These are phyloP conservation scores for Pyrus hybrid DNA, from an alignment of 331 rosid genomes.

Conservation along the genomic window DNA sequence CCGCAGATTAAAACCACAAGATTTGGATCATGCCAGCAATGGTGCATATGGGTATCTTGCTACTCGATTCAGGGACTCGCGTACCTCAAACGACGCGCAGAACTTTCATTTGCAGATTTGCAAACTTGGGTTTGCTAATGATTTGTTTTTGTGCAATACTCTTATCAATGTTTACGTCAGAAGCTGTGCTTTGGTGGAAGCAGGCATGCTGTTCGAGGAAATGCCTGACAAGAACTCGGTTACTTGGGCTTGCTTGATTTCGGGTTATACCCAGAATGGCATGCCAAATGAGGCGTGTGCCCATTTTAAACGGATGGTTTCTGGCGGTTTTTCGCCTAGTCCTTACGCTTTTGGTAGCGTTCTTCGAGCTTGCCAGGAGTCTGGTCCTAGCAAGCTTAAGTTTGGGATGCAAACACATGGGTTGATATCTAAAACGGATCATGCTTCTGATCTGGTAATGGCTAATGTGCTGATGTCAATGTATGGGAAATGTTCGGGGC, in stretches of 20 bases:
- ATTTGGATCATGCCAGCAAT: neutral
- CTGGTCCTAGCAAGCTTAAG: slow-evolving; percentile 33
- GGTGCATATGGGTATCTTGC: slow-evolving; percentile 30
- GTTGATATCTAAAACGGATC: slow-evolving; percentile 40
- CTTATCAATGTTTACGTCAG: slow-evolving; percentile 60
- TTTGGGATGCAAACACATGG: slow-evolving; percentile 75
- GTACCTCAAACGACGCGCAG: slow-evolving; percentile 40
- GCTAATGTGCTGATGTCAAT: slow-evolving; percentile 70
- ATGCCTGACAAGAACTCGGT: slow-evolving; percentile 63
- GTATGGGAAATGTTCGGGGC: slow-evolving; percentile 57
- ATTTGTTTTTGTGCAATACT: slow-evolving; percentile 62
- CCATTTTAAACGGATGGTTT: slow-evolving; percentile 44
- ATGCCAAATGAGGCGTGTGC: slow-evolving; percentile 55
- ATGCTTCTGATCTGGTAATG: slow-evolving; percentile 41
- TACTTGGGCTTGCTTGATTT: slow-evolving; percentile 79
- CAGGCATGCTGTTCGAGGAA: slow-evolving; percentile 60
- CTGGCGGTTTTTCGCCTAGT: slow-evolving; percentile 43
- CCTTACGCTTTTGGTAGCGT: slow-evolving; percentile 66
- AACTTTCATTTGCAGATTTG: slow-evolving; percentile 55
- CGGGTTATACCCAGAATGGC: slow-evolving; percentile 55
- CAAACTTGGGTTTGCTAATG: slow-evolving; percentile 49
- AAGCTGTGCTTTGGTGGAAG: slow-evolving; percentile 34
- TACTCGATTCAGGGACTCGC: slow-evolving; percentile 33
- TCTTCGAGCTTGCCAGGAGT: slow-evolving; percentile 71
- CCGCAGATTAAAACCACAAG: slow-evolving; percentile 5